Evolutionary conservation across 371 early-diverging fungal species (phyloP).

Genomic region (Mortierella sp.): DNA sequence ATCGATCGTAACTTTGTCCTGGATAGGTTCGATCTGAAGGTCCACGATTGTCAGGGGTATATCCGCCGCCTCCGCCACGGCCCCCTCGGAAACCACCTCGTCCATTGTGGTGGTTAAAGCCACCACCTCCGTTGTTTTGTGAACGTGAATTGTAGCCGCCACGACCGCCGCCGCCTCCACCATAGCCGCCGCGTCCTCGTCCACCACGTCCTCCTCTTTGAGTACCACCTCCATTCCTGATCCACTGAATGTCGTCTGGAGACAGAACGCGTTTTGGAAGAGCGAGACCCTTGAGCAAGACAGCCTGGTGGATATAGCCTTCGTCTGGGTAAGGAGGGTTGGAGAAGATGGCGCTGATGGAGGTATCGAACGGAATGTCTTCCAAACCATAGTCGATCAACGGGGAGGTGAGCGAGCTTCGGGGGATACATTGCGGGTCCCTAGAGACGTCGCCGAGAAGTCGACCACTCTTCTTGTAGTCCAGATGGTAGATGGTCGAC

Average conservation of each 20-base stretch:
- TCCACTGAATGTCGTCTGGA: conserved; percentile 65
- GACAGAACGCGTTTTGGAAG: conserved; percentile 55
- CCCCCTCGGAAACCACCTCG: conserved; percentile 40
- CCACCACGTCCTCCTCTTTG: conserved; percentile 49
- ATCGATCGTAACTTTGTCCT: conserved; percentile 43
- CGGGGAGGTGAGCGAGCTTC: conserved; percentile 77
- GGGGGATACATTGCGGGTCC: conserved; percentile 78
- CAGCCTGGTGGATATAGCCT: conserved; percentile 57
- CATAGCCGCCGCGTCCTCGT: conserved; percentile 45
- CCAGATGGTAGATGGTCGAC: conserved; percentile 60
- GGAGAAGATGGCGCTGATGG: conserved; percentile 64
- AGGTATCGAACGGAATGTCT: conserved; percentile 69
- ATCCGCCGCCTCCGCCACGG: conserved; percentile 12
- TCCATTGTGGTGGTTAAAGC: conserved; percentile 34
- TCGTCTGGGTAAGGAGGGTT: conserved; percentile 57
- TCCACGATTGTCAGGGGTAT: conserved; percentile 46
- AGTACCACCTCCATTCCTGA: conserved; percentile 55
- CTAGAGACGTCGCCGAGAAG: conserved; percentile 72
- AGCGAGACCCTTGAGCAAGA: conserved; percentile 65
- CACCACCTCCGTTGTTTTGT: conserved; percentile 30
- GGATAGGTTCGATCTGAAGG: conserved; percentile 45
- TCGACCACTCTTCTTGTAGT: conserved; percentile 66
- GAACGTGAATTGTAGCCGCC: conserved; percentile 32
- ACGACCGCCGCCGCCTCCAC: conserved; percentile 47
- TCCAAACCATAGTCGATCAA: conserved; percentile 64